These are phyloP conservation scores for Gynostemma pentaphyllum DNA, from an alignment of 306 rosid species.

Conservation along the genomic window DNA sequence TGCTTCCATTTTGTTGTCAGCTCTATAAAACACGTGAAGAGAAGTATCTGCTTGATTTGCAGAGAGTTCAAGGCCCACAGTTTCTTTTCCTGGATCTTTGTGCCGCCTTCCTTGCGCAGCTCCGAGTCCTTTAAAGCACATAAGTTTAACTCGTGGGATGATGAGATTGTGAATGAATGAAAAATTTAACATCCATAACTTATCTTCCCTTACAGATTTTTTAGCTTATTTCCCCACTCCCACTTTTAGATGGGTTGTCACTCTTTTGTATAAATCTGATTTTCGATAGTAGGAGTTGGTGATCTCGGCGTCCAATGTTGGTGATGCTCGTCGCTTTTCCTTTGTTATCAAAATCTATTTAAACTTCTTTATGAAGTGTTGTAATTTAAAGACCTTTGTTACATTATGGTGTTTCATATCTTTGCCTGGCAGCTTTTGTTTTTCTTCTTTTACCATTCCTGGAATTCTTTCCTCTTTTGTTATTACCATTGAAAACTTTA, in stretches of 20 bases:
- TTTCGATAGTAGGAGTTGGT: slow-evolving; percentile 5
- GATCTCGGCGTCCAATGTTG: slow-evolving; percentile 7
- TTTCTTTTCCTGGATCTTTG: slow-evolving; percentile 94
- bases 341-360: not conserved
- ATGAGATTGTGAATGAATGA: slow-evolving; percentile 11
- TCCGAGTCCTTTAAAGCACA: slow-evolving; percentile 52
- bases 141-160: slow-evolving; percentile 7
- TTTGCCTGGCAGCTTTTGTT: not conserved
- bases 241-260: slow-evolving; percentile 6
- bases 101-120: slow-evolving; percentile 89
- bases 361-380: slow-evolving; percentile 7
- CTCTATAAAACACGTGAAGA: slow-evolving; percentile 82
- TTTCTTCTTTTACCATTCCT: not conserved
- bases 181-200: slow-evolving; percentile 10
- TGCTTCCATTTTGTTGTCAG: slow-evolving; percentile 25
- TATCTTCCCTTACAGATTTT: slow-evolving; percentile 7
- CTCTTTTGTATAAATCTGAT: slow-evolving; percentile 12
- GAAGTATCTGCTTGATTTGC: slow-evolving; percentile 91
- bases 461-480: not conserved
- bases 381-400: slow-evolving; percentile 2
- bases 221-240: not conserved
- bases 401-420: not conserved
- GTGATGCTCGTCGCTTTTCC: slow-evolving; percentile 5
- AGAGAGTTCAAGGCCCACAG: slow-evolving; percentile 94
- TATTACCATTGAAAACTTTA: not conserved